These are phyloP conservation scores for Pseudozyma tsukubaensis DNA, from an alignment of 1,284 basidiomycete species.

Conservation along the genomic window DNA sequence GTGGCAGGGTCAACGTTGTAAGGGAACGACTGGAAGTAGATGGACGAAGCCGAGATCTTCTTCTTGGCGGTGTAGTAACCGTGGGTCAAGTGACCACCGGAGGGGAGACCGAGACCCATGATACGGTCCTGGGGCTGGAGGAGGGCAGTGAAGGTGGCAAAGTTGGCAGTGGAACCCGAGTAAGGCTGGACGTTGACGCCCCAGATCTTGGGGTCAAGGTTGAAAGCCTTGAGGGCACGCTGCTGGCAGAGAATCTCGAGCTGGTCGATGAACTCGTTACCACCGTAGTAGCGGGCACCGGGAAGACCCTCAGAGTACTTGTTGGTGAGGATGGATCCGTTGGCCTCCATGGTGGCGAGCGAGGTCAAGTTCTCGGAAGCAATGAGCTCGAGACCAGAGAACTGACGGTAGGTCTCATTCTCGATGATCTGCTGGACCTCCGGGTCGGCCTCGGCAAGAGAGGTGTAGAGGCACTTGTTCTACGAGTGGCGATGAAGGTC, in stretches of 20 bases:
- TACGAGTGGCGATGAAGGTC: slow-evolving; percentile 66
- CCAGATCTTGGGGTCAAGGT: slow-evolving; percentile 90
- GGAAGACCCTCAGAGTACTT: slow-evolving; percentile 82
- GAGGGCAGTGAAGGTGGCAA: slow-evolving; percentile 95
- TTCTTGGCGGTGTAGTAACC: slow-evolving; percentile 99
- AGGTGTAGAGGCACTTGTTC: slow-evolving; percentile 91
- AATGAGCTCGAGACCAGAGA: slow-evolving; percentile 95
- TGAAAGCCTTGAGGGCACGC: slow-evolving; percentile 95
- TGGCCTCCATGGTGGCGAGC: slow-evolving; percentile 83
- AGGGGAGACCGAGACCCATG: slow-evolving; percentile 98
- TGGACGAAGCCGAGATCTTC: slow-evolving; percentile 99
- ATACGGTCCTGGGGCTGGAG: slow-evolving; percentile 97
- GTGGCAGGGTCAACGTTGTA: slow-evolving; percentile 80
- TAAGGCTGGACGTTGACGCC: slow-evolving; percentile 99
- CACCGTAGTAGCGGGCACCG: slow-evolving; percentile 95
- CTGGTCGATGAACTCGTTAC: slow-evolving; percentile 87
- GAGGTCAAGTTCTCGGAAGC: slow-evolving; percentile 78
- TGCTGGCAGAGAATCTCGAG: slow-evolving; percentile 94
- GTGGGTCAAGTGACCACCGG: slow-evolving; percentile 97
- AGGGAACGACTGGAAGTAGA: slow-evolving; percentile 99
- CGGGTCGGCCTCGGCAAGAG: slow-evolving; percentile 89
- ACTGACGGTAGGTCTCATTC: slow-evolving; percentile 97
- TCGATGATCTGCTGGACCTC: slow-evolving; percentile 97
- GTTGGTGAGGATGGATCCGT: slow-evolving; percentile 98
- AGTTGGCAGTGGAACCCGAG: slow-evolving; percentile 82